Base-by-base conservation (phyloP, 1,284 basidiomycete species). In the Entoloma clypeatum region DNA sequence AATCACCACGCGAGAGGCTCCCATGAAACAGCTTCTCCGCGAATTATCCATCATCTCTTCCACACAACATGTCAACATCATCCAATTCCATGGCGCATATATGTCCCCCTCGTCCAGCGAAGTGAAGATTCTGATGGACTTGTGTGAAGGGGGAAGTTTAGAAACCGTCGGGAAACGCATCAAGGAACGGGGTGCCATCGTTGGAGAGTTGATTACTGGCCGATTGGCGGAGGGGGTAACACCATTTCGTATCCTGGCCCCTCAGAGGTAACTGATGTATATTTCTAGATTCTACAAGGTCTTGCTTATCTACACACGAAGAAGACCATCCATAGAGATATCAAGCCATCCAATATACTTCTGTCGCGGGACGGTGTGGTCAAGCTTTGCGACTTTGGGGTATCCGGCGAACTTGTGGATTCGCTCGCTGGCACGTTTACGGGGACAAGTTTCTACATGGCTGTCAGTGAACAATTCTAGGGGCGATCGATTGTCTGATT, bases 371-470 rank as follows among this genome's bases (percentile, higher is more conserved):
- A 87, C 51, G 95, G 95, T 17, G 68, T 91, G 31, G 85, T 98
- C 60, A 97, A 95, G 65, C 72, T 99, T 7, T 87, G 81, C 62
- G 95, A 99, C 67, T 97, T 99, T 61, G 95, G 95, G 25, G 95
- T 99, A 6, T 95, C 92, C 13, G 95, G 95, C 18, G 92, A 96
- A 66, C 75, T 99, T 32, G 80, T 97, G 52, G 81, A 89, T 58
- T 95, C 92, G 17, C 66, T 89, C 41, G 95, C 95, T 1, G 90
- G 86, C 14, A 99, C 95, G 0, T 99, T 97, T 55, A 97, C 93
- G 0, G 95, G 95, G 2, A 98, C 95, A 2, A 91, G 89, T 55
- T 91, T 90, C 58, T 99, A 98, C 68, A 98, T 98, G 92, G 92
- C 93, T 47, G 92, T 94, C 55, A 63, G 91, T 79, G 13, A 30